A percentile compares a stretch with the other conserved stretches of the same genome.
Evolutionary conservation across 345 rosid genomes (phyloP).

Genomic region (Heritiera littoralis): DNA sequence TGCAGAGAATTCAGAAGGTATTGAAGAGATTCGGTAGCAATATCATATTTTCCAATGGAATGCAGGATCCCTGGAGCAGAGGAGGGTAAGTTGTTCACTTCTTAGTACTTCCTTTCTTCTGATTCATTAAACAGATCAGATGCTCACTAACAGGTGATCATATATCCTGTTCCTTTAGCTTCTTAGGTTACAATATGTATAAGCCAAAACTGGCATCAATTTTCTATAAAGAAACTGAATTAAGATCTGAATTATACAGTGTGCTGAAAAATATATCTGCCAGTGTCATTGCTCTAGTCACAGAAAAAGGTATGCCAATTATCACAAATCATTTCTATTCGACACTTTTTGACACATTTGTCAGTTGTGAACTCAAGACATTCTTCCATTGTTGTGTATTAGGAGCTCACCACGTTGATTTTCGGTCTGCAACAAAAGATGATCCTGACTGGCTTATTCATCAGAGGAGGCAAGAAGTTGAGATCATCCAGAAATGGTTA

Average conservation of each 20-base stretch:
- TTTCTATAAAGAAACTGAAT: neutral
- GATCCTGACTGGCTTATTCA: constrained; percentile 69
- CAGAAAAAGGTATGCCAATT: constrained; percentile 49
- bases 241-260: constrained; percentile 31
- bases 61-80: constrained; percentile 85
- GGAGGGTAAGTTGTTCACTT: constrained; percentile 54
- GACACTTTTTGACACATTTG: neutral
- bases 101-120: neutral
- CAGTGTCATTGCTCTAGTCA: constrained; percentile 64
- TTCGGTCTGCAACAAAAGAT: constrained; percentile 49
- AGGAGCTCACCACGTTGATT: constrained; percentile 81
- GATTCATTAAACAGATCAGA: neutral
- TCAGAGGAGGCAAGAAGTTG: constrained; percentile 61
- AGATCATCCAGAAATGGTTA: constrained; percentile 60
- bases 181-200: neutral
- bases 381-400: neutral
- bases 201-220: neutral
- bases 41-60: constrained; percentile 74
- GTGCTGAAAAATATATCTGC: constrained; percentile 69
- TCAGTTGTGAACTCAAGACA: neutral
- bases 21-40: constrained; percentile 66
- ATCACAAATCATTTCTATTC: neutral
- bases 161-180: neutral
- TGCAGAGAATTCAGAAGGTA: constrained; percentile 52
- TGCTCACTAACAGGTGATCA: neutral